Conservation (phyloP, 305 asterid species). For the Plantago coronopus region DNA sequence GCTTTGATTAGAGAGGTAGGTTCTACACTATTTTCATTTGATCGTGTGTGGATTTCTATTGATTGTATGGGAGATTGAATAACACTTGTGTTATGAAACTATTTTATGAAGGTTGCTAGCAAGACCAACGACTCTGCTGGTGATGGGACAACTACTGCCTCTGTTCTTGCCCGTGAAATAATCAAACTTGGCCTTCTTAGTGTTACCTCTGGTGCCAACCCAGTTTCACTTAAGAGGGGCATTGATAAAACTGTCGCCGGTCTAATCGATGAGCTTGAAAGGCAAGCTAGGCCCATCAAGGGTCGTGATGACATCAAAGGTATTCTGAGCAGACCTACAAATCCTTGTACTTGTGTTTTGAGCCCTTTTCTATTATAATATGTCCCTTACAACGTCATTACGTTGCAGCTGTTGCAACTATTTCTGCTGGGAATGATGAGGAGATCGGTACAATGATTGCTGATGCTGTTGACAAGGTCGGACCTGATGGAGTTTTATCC, state of each 20-base stretch:
- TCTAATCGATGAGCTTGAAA: conserved; percentile 76
- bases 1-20: conserved; percentile 92
- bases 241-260: conserved; percentile 82
- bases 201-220: conserved; percentile 97
- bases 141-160: conserved; percentile 95
- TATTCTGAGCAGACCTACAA: conserved; percentile 18
- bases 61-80: conserved; percentile 15
- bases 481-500: conserved; percentile 97
- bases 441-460: conserved; percentile 86
- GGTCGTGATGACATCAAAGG: conserved; percentile 94
- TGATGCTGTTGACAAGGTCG: conserved; percentile 96
- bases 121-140: conserved; percentile 99
- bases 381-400: conserved; percentile 1
- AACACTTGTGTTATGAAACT: conserved; percentile 16
- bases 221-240: conserved; percentile 86
- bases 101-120: conserved; percentile 81
- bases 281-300: conserved; percentile 85
- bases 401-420: conserved; percentile 78
- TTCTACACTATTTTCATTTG: conserved; percentile 3
- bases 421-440: conserved; percentile 97
- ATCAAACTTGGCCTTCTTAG: conserved; percentile 84
- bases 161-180: conserved; percentile 91
- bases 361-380: neutral
- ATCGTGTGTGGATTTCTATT: neutral
- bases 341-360: neutral